Evolutionary conservation across 2,329 filamentous ascomycete species (phyloP).

Genomic region (Xylaria polymorpha): DNA sequence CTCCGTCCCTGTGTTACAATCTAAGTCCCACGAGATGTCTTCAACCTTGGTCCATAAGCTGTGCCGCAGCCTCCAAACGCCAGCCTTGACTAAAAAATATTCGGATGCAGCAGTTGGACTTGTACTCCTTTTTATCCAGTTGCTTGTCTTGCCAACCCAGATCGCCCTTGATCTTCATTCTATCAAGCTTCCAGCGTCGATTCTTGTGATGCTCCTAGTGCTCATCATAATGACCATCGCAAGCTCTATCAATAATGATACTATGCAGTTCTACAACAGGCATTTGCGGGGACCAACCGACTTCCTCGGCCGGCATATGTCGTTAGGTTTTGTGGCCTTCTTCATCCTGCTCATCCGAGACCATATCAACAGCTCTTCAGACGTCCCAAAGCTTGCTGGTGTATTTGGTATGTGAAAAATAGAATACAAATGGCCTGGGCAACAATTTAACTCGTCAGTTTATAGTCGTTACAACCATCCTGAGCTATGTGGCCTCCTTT

Average conservation of each 20-base stretch:
- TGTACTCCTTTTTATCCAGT: constrained; percentile 42
- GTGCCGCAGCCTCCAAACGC: constrained; percentile 43
- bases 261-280: constrained; percentile 41
- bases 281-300: constrained; percentile 49
- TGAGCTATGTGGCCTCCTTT: constrained; percentile 45
- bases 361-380: constrained; percentile 42
- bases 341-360: constrained; percentile 51
- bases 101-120: constrained; percentile 46
- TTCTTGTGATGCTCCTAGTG: constrained; percentile 48
- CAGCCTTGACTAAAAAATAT: constrained; percentile 42
- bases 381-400: constrained; percentile 44
- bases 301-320: constrained; percentile 51
- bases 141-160: constrained; percentile 47
- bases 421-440: not conserved
- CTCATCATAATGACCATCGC: constrained; percentile 42
- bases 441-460: constrained; percentile 17
- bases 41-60: constrained; percentile 42
- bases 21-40: constrained; percentile 36
- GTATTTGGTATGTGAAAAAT: constrained; percentile 45
- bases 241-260: constrained; percentile 40
- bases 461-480: constrained; percentile 45
- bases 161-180: constrained; percentile 42
- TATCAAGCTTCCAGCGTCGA: constrained; percentile 49
- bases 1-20: constrained; percentile 37
- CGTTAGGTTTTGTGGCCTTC: constrained; percentile 49